phyloP scores from a whole-genome alignment of 2,329 filamentous ascomycete genomes.

The Talaromyces verruculosus region DNA sequence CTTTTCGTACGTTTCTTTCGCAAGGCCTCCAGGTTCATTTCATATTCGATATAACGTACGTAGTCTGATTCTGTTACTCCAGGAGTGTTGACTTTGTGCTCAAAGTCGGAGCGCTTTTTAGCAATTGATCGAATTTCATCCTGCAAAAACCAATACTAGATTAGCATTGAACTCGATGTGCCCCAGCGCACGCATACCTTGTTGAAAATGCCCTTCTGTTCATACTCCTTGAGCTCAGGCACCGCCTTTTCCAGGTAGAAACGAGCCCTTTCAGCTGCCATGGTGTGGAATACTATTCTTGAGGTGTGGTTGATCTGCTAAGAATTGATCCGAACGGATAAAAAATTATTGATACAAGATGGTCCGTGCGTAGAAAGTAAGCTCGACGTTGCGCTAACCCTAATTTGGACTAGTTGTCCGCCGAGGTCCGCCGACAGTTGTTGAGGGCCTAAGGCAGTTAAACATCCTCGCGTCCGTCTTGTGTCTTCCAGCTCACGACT shows the following conservation, averaged over 20 bases:
- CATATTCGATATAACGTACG: constrained; percentile 74
- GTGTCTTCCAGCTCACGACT: background rate
- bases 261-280: constrained; percentile 91
- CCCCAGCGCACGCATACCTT: constrained; percentile 52
- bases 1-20: constrained; percentile 80
- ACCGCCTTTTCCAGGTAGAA: constrained; percentile 92
- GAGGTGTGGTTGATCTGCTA: background rate
- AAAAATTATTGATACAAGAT: background rate
- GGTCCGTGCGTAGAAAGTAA: background rate
- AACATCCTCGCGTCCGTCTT: no score
- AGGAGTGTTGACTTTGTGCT: constrained; percentile 83
- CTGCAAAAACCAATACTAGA: constrained; percentile 44
- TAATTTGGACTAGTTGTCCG: background rate
- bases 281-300: constrained; percentile 39
- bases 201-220: constrained; percentile 86
- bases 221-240: constrained; percentile 87
- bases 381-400: background rate
- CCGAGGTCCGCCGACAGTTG: background rate
- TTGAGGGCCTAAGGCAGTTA: background rate
- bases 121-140: constrained; percentile 89
- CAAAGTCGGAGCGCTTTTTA: constrained; percentile 86
- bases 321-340: background rate
- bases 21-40: constrained; percentile 68
- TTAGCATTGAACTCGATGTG: constrained; percentile 12
- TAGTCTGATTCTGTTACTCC: constrained; percentile 76